Evolutionary conservation across 306 rosid species (phyloP).

Genomic region (Glycine latifolia): DNA sequence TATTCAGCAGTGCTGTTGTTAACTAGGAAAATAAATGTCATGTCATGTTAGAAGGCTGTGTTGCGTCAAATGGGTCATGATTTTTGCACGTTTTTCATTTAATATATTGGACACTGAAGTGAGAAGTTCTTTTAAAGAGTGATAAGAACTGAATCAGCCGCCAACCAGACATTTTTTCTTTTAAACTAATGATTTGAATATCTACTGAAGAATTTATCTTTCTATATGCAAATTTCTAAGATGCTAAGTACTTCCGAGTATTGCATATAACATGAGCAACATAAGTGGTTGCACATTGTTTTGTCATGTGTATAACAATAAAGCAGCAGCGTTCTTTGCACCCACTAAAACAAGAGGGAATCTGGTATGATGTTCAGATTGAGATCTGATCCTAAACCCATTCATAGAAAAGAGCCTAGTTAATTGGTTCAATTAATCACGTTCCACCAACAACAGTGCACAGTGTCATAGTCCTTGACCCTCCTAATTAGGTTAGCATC

Average conservation of each 20-base stretch:
- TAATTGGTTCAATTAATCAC: conserved; percentile 25
- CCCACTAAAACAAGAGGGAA: conserved; percentile 26
- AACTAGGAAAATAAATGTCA: neutral
- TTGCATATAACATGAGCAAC: neutral
- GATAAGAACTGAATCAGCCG: neutral
- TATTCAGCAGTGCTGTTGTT: neutral
- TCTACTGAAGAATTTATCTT: too few species aligned
- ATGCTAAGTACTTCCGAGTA: conserved; percentile 15
- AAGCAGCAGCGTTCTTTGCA: neutral
- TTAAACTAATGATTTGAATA: neutral
- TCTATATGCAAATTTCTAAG: neutral
- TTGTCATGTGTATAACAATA: too few species aligned
- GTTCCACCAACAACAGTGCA: conserved; percentile 48
- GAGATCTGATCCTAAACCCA: conserved; percentile 42
- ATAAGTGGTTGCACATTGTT: neutral
- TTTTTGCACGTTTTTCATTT: too few species aligned
- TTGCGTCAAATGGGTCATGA: neutral
- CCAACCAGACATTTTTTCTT: neutral
- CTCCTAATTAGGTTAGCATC: too few species aligned
- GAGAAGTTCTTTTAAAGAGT: neutral
- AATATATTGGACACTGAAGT: neutral
- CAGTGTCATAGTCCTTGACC: too few species aligned
- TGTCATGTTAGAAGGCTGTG: neutral
- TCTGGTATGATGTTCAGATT: conserved; percentile 37
- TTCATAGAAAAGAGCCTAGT: neutral